Base-by-base conservation (phyloP, 345 rosid species). In the Chamaenerion angustifolium region DNA sequence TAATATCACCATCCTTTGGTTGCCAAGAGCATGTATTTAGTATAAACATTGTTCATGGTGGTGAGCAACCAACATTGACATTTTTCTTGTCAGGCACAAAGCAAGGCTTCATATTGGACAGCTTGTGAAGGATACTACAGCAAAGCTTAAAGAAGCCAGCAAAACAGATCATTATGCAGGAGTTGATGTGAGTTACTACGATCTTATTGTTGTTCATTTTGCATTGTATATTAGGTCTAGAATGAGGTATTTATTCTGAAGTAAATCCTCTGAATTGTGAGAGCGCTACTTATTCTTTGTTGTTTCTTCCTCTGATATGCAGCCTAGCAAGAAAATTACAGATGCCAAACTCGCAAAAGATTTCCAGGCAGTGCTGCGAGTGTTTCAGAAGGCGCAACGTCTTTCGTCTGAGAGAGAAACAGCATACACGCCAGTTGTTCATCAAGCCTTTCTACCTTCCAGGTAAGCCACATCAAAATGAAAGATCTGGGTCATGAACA, bases 81-180 rank as follows among this genome's bases (percentile, higher is more conserved):
- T 55, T 41, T 64, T 60, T 19, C 41, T 25, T 57, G 43, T 55
- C 71, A 92, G 98, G 71, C 96, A 77, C 66, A 87, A 82, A 77
- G 84, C 93, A 46, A 78, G 95, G 61, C 62, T 78, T 18, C 78
- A 80, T 74, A 84, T 87, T 42, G 93, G 89, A 65, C 78, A 82
- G 55, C 48, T 92, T 44, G 98, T 92, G 73, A 92, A 87, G 71
- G 96, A 87, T 51, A 84, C 98, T 50, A 76, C 95, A 10, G 82
- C 85, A 52, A 92, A 69, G 67, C 93, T 92, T 52, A 87, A 78
- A 71, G 89, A 82, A 72, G 96, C 82, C 49, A 92, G 95, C 65
- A 88, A 92, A 68, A 67, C 71, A 42, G 95, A 92, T 78, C 98
- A 79, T 64, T 73, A 56, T 46, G 74, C 70, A 35, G 82, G 75